phyloP scores from a whole-genome alignment of 495 filamentous ascomycete species.

The Viridothelium virens region DNA sequence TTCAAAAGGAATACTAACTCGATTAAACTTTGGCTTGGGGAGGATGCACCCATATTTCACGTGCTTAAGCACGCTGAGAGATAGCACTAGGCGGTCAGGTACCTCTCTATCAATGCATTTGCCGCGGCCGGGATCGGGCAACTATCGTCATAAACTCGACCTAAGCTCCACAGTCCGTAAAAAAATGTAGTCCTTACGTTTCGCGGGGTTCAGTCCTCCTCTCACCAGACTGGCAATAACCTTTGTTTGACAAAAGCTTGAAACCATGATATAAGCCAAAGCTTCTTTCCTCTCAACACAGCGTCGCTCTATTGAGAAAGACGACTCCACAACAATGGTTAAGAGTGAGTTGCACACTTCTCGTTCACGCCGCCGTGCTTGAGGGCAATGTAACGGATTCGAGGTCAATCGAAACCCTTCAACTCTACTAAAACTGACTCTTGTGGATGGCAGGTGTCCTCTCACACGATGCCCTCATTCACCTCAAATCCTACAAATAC shows the following conservation, averaged over 20 bases:
- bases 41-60: too few species aligned
- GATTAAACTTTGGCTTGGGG: too few species aligned
- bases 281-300: not conserved
- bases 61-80: too few species aligned
- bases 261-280: not conserved
- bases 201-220: not conserved
- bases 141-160: constrained; percentile 8
- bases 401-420: not conserved
- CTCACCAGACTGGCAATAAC: not conserved
- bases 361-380: not conserved
- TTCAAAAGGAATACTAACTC: too few species aligned
- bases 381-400: not conserved
- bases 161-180: not conserved
- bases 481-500: constrained; percentile 94
- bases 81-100: too few species aligned
- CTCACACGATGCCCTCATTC: constrained; percentile 63
- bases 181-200: not conserved
- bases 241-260: not conserved
- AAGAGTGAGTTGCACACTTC: not conserved
- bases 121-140: not conserved
- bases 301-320: not conserved
- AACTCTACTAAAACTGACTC: not conserved
- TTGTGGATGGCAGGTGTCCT: constrained; percentile 45
- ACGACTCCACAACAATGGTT: not conserved
- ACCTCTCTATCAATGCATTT: not conserved